Percentiles rank a stretch among this genome's conserved stretches.
These are phyloP conservation scores for Penicillium malachiteum DNA, from an alignment of 495 filamentous ascomycete species.

Conservation along the genomic window DNA sequence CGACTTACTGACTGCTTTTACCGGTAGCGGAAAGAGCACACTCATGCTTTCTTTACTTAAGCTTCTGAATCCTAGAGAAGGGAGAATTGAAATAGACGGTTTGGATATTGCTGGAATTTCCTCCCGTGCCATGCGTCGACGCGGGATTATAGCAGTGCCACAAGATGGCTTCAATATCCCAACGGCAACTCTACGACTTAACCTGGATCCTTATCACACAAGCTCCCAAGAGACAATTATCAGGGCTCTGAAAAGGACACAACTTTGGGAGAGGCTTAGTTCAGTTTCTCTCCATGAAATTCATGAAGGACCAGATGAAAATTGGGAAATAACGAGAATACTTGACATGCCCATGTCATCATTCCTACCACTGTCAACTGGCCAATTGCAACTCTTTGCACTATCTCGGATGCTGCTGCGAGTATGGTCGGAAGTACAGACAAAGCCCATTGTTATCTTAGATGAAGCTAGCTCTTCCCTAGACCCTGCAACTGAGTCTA, in stretches of 20 bases:
- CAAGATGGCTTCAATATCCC: conserved; percentile 8
- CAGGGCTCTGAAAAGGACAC: neutral
- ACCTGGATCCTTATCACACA: conserved; percentile 5
- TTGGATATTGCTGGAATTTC: neutral
- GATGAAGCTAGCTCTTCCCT: conserved; percentile 8
- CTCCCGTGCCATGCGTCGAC: neutral
- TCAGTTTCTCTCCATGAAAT: neutral
- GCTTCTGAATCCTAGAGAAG: neutral
- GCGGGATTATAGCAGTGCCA: conserved; percentile 5
- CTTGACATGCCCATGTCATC: conserved; percentile 4
- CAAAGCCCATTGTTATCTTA: conserved; percentile 4
- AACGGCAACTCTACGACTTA: conserved; percentile 1
- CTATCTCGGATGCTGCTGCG: conserved; percentile 1
- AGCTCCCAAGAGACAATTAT: neutral
- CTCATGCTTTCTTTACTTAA: conserved; percentile 4
- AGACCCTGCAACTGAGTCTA: neutral
- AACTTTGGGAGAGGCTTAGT: conserved; percentile 3
- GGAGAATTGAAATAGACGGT: neutral
- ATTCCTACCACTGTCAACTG: conserved; percentile 3
- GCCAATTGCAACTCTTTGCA: conserved; percentile 5
- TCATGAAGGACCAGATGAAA: neutral
- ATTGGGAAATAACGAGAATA: neutral
- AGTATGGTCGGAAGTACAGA: neutral
- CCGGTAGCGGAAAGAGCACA: conserved; percentile 3
- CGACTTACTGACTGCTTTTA: neutral